Evolutionary conservation across 805 yeast species (phyloP), one percentile per base, ranked within the genome.

Genomic region (Starmerella floris): DNA sequence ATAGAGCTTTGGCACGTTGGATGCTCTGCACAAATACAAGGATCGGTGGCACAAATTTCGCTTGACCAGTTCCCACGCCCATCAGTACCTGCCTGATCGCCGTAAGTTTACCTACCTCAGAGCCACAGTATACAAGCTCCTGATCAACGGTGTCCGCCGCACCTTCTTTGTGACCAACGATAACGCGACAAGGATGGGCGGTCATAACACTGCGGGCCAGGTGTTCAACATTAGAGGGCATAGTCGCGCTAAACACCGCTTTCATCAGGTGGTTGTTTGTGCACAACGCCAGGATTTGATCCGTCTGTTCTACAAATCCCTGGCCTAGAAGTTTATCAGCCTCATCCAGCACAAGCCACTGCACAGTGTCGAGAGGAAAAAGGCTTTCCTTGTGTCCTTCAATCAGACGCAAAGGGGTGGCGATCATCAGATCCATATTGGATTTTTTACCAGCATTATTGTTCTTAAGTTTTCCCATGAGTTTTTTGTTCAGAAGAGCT

Each of bases 151-250:
- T 74, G 8, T 70, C 62, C 46, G 84, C 79, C 1, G 98, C 98
- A 16, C 94, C 94, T 61, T 88, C 95, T 57, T 87, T 87, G 55
- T 78, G 87, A 10, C 96, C 96, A 53, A 88, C 79, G 46, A 91
- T 80, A 32, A 91, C 74, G 58, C 97, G 74, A 22, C 88, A 68
- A 8, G 93, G 87, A 48, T 82, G 83, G 16, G 48, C 25, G 20
- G 68, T 61, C 97, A 88, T 88, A 38, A 91, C 82, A 23, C 80
- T 69, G 30, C 74, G 69, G 3, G 95, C 95, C 53, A 85, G 68
- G 54, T 82, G 87, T 63, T 88, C 98, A 20, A 88, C 93, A 42
- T 79, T 76, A 2, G 95, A 81, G 1, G 97, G 95, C 45, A 91
- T 79, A 0, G 99, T 91, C 8, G 99, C 99, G 9, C 95, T 83